Conservation (phyloP, 1,139 yeast species). For the Candida tunisiensis region DNA sequence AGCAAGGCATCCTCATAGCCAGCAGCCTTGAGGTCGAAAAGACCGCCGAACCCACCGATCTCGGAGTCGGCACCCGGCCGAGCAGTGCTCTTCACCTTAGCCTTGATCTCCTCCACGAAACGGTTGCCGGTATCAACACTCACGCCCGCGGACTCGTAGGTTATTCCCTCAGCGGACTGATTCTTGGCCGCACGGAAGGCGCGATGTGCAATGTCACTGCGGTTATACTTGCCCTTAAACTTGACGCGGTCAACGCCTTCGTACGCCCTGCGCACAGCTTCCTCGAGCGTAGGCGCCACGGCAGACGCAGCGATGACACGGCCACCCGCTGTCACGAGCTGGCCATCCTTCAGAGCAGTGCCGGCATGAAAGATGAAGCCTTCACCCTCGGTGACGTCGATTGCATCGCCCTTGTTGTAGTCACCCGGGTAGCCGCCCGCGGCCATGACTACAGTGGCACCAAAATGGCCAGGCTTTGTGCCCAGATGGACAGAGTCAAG, state of each 20-base stretch:
- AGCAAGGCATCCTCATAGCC: slow-evolving; percentile 71
- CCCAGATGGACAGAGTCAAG: slow-evolving; percentile 67
- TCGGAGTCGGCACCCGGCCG: slow-evolving; percentile 97
- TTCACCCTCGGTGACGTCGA: slow-evolving; percentile 39
- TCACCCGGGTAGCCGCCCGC: slow-evolving; percentile 95
- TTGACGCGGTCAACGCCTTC: slow-evolving; percentile 62
- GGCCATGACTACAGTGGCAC: slow-evolving; percentile 89
- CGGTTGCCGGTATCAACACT: slow-evolving; percentile 90
- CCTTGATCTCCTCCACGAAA: slow-evolving; percentile 80
- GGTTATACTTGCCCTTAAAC: slow-evolving; percentile 62
- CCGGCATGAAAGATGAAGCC: slow-evolving; percentile 92
- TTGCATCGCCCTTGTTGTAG: slow-evolving; percentile 75
- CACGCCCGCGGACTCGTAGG: slow-evolving; percentile 92
- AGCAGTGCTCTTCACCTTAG: slow-evolving; percentile 82
- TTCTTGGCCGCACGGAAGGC: slow-evolving; percentile 60
- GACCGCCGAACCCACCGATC: slow-evolving; percentile 97
- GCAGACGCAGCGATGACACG: slow-evolving; percentile 95
- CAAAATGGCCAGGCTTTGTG: slow-evolving; percentile 42
- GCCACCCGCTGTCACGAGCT: slow-evolving; percentile 80
- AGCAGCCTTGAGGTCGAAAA: slow-evolving; percentile 77
- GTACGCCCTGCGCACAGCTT: slow-evolving; percentile 77
- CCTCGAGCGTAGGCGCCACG: slow-evolving; percentile 53
- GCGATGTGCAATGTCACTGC: slow-evolving; percentile 91
- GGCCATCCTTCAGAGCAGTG: slow-evolving; percentile 39
- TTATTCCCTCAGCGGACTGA: slow-evolving; percentile 28